Conservation (phyloP, 148 eudicot genomes). For the Chenopodium album region DNA sequence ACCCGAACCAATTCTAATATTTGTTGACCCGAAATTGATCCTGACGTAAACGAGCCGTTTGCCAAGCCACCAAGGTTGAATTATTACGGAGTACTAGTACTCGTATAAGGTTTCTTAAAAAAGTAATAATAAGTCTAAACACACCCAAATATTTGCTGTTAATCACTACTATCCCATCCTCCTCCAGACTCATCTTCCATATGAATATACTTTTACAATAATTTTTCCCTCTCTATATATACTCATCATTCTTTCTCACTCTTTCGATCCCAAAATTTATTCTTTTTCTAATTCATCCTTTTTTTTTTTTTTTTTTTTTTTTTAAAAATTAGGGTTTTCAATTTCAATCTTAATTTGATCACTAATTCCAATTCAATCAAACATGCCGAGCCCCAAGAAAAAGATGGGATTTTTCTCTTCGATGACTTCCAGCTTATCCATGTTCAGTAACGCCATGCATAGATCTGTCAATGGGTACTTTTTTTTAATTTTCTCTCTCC, state of each 20-base stretch:
- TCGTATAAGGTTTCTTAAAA: too few relatives aligned
- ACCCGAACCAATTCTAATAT: too few relatives aligned
- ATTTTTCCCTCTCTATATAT: neutral
- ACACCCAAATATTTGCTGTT: too few relatives aligned
- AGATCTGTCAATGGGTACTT: constrained; percentile 78
- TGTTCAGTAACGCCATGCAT: constrained; percentile 70
- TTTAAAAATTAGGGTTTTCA: constrained; percentile 28
- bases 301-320: neutral
- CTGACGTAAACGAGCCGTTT: too few relatives aligned
- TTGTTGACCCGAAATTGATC: too few relatives aligned
- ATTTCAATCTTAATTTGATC: neutral
- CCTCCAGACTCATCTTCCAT: too few relatives aligned
- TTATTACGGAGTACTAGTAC: too few relatives aligned
- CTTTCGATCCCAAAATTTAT: neutral
- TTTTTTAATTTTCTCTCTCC: neutral
- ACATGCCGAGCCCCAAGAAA: constrained; percentile 53
- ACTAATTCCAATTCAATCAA: neutral
- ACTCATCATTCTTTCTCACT: neutral
- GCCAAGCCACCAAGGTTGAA: too few relatives aligned
- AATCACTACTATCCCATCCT: too few relatives aligned
- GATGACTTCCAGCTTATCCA: constrained; percentile 60
- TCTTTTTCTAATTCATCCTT: neutral
- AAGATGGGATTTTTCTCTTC: constrained; percentile 61
- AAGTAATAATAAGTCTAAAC: too few relatives aligned
- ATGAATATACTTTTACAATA: too few relatives aligned